Conservation (phyloP, 108 stramenopile species). For the Conticribra weissflogii region DNA sequence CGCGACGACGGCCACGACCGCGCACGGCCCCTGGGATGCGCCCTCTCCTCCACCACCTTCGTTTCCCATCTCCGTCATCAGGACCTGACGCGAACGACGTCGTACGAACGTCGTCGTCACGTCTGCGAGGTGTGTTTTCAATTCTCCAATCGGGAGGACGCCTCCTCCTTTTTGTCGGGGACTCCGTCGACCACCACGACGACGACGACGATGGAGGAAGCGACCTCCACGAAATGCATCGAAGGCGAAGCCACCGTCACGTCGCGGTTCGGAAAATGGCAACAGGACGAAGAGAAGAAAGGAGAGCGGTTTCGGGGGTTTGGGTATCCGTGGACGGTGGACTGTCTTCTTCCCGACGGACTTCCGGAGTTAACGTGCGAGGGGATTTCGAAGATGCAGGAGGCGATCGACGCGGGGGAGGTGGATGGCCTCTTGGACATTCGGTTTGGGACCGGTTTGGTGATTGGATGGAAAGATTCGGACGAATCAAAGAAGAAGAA, state of each 20-base stretch:
- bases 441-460: constrained; percentile 10
- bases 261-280: constrained; percentile 14
- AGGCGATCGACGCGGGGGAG: background rate
- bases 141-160: constrained; percentile 20
- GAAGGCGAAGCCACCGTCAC: constrained; percentile 8
- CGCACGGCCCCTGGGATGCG: constrained; percentile 10
- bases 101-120: background rate
- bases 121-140: constrained; percentile 27
- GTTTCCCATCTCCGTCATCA: constrained; percentile 9
- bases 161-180: background rate
- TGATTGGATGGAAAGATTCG: background rate
- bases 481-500: background rate
- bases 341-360: constrained; percentile 25
- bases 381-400: constrained; percentile 23
- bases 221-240: constrained; percentile 17
- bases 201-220: background rate
- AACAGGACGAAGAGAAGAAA: constrained; percentile 1
- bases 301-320: constrained; percentile 13
- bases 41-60: constrained; percentile 16
- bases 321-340: constrained; percentile 32
- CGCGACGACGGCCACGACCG: background rate
- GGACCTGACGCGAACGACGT: background rate
- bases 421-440: constrained; percentile 13
- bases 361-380: constrained; percentile 21
- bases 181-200: background rate